These are phyloP conservation scores for Lentinula detonsa DNA, from an alignment of 768 basidiomycete genomes.

Conservation along the genomic window DNA sequence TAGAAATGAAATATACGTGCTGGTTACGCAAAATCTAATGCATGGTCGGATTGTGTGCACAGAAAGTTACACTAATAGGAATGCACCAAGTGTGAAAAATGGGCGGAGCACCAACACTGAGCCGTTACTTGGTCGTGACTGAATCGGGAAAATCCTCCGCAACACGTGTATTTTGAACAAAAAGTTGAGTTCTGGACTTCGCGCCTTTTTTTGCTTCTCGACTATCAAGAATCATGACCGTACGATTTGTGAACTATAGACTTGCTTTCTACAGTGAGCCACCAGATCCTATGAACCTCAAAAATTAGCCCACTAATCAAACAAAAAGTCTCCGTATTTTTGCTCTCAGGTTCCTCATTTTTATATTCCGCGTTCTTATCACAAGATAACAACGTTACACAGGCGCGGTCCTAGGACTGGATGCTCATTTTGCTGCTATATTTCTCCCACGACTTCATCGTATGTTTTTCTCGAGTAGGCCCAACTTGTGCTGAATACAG, in stretches of 20 bases:
- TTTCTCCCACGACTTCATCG: conserved; percentile 65
- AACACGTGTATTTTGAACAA: conserved; percentile 3
- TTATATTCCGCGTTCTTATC: neutral
- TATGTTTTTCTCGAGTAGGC: conserved; percentile 24
- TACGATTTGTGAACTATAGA: conserved; percentile 54
- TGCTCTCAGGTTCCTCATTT: conserved; percentile 32
- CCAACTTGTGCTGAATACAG: neutral
- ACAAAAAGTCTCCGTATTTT: conserved; percentile 32
- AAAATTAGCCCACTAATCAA: neutral
- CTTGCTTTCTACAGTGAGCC: conserved; percentile 43
- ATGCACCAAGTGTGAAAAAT: too few relatives aligned
- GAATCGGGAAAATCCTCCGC: neutral
- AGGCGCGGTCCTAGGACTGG: conserved; percentile 60
- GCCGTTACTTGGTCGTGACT: too few relatives aligned
- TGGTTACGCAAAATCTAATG: neutral
- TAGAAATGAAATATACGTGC: neutral
- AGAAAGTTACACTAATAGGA: too few relatives aligned
- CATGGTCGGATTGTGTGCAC: too few relatives aligned
- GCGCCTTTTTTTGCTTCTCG: neutral
- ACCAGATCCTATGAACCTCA: neutral
- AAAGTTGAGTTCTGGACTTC: neutral
- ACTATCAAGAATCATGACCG: conserved; percentile 38
- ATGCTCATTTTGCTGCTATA: conserved; percentile 57
- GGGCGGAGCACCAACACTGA: too few relatives aligned
- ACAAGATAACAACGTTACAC: conserved; percentile 4